phyloP scores from a whole-genome alignment of 495 filamentous ascomycete species.

The Podospora australis region DNA sequence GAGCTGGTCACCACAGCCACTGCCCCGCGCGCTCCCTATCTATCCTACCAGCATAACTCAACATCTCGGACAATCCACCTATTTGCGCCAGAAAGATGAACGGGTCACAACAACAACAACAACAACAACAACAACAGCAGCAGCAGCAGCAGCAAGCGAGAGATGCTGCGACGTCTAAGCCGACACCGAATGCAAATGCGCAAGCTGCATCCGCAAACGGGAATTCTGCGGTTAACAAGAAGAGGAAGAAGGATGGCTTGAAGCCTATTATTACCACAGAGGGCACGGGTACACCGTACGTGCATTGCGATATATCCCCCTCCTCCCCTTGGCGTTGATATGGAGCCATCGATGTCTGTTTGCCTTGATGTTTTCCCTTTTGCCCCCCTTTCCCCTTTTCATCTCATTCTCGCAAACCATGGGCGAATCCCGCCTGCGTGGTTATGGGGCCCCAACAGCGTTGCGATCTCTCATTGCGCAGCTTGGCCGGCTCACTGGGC shows the following conservation, averaged over 20 bases:
- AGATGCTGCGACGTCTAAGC: constrained; percentile 21
- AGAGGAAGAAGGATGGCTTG: constrained; percentile 80
- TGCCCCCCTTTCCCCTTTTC: no score
- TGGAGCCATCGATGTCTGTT: no score
- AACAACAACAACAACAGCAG: constrained; percentile 4
- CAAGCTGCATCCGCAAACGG: constrained; percentile 24
- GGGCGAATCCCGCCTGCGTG: no score
- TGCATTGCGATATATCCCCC: constrained; percentile 23
- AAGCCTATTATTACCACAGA: constrained; percentile 91
- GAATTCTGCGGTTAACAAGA: constrained; percentile 55
- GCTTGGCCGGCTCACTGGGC: no score
- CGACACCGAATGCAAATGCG: constrained; percentile 15
- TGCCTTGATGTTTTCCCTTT: no score
- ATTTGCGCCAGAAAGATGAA: constrained; percentile 24
- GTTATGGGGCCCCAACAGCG: no score
- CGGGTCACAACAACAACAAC: constrained; percentile 15
- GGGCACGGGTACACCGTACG: constrained; percentile 44
- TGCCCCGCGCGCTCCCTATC: no score
- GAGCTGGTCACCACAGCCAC: no score
- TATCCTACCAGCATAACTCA: no score
- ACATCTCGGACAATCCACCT: no score
- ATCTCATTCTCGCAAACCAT: no score
- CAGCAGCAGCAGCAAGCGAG: constrained; percentile 6
- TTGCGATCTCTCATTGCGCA: no score
- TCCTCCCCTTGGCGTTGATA: constrained; percentile 6